phyloP scores from a whole-genome alignment of 164 flowering plant genomes.

The Buxus sempervirens region DNA sequence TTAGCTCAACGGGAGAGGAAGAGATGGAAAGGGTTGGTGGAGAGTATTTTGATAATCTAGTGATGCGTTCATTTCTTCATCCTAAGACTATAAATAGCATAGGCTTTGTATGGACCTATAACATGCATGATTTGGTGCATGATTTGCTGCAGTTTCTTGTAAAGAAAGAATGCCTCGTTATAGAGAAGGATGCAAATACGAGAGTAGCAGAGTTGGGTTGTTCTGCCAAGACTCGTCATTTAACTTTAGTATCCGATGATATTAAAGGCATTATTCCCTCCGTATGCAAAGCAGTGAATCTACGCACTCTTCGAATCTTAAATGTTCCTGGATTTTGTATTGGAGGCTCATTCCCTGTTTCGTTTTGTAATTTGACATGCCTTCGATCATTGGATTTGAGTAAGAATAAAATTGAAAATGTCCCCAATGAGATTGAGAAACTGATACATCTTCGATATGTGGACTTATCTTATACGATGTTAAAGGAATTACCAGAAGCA shows the following conservation, averaged over 20 bases:
- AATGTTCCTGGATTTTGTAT: not conserved
- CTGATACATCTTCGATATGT: slow-evolving; percentile 8
- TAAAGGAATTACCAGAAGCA: slow-evolving; percentile 1
- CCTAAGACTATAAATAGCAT: not conserved
- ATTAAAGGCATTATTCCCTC: not conserved
- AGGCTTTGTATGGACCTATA: not conserved
- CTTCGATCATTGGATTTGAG: not conserved
- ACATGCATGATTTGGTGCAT: not conserved
- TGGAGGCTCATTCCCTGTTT: not conserved
- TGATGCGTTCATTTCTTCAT: not conserved
- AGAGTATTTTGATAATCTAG: slow-evolving; percentile 1
- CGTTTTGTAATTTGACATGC: not conserved
- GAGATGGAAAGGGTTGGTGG: not conserved
- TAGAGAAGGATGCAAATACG: not conserved
- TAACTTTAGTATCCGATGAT: not conserved
- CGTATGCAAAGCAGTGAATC: not conserved
- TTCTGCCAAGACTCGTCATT: not conserved
- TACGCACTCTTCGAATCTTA: not conserved
- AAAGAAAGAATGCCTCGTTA: not conserved
- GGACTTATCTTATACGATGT: not conserved
- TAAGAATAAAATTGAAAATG: not conserved
- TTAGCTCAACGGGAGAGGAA: not conserved
- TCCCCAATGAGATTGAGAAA: not conserved
- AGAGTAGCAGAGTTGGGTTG: not conserved
- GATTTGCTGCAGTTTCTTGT: not conserved